A percentile compares a stretch with the other conserved stretches of the same genome.
Evolutionary conservation across 805 yeast species (phyloP).

Genomic region (Wickerhamomyces bisporus): DNA sequence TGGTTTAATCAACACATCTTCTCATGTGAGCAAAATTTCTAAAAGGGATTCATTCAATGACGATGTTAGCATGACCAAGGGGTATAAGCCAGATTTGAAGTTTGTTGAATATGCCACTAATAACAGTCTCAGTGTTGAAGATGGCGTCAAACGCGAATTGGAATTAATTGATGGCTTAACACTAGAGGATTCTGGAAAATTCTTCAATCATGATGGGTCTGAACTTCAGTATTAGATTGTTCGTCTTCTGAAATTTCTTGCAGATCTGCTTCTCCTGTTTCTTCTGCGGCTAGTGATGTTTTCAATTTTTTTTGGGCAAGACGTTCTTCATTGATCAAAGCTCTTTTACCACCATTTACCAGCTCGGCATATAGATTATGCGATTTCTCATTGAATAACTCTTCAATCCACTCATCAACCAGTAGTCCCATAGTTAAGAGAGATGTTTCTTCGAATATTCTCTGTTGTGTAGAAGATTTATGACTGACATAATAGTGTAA

Average conservation of each 20-base stretch:
- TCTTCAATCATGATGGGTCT: constrained; percentile 15
- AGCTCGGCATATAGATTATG: constrained; percentile 7
- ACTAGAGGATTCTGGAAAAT: constrained; percentile 15
- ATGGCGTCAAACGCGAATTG: constrained; percentile 16
- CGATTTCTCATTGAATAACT: constrained; percentile 7
- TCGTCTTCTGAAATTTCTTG: not conserved
- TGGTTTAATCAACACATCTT: constrained; percentile 21
- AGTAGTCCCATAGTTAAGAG: constrained; percentile 31
- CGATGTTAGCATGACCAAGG: constrained; percentile 7
- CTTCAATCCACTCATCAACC: constrained; percentile 33
- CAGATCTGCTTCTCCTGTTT: not conserved
- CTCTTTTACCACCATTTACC: not conserved
- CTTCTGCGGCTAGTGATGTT: no score
- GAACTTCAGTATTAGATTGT: constrained; percentile 12
- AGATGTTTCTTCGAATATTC: constrained; percentile 32
- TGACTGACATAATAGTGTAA: constrained; percentile 30
- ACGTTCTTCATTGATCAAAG: no score
- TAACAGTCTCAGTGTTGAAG: constrained; percentile 9
- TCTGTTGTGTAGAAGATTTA: constrained; percentile 20
- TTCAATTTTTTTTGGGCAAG: no score
- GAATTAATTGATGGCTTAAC: constrained; percentile 10
- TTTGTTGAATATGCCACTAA: constrained; percentile 9
- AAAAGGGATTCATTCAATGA: constrained; percentile 7
- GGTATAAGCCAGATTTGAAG: constrained; percentile 10
- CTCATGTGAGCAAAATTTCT: no score